Conservation (phyloP, 1,139 yeast genomes). For the Yamadazyma triangularis region DNA sequence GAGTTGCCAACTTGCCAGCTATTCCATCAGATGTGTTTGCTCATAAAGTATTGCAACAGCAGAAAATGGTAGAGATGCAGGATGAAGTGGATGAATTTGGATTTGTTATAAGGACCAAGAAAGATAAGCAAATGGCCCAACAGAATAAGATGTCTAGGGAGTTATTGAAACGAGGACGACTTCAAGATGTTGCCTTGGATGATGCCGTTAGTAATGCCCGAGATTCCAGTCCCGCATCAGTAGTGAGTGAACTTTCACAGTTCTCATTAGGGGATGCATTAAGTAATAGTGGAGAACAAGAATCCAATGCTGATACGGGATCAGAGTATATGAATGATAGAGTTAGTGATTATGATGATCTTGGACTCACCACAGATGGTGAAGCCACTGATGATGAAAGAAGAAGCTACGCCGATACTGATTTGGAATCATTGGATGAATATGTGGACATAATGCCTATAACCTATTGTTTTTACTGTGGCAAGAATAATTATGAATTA, state of each 20-base stretch:
- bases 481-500: constrained; percentile 28
- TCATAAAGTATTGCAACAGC: constrained; percentile 53
- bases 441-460: constrained; percentile 24
- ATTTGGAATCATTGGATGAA: constrained; percentile 20
- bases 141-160: constrained; percentile 5
- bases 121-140: constrained; percentile 12
- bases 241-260: constrained; percentile 55
- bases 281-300: constrained; percentile 33
- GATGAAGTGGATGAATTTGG: constrained; percentile 65
- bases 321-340: constrained; percentile 17
- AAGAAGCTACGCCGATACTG: constrained; percentile 21
- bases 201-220: constrained; percentile 15
- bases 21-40: constrained; percentile 79
- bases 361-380: constrained; percentile 16
- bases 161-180: constrained; percentile 9
- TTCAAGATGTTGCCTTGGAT: not conserved
- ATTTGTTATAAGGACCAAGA: constrained; percentile 35
- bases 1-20: constrained; percentile 82
- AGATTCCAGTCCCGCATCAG: constrained; percentile 51
- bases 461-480: constrained; percentile 40
- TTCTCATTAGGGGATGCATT: constrained; percentile 56
- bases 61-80: constrained; percentile 22
- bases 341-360: constrained; percentile 16
- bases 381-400: constrained; percentile 21
- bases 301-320: constrained; percentile 42